Conservation (phyloP, 495 filamentous ascomycete genomes). For the Penicillium subrubescens region DNA sequence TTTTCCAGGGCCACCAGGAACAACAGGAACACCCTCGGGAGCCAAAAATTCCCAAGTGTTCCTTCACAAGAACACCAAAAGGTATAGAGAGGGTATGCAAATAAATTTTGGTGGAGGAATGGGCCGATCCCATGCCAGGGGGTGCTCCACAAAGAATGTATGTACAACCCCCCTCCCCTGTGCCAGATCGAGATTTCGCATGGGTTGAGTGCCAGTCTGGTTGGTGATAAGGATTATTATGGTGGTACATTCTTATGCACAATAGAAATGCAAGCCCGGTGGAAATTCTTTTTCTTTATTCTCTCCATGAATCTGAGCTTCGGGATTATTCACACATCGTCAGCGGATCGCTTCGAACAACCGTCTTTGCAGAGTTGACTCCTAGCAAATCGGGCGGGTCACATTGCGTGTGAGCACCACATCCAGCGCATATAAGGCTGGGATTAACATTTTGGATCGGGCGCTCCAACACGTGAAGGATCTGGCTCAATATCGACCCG, state of each 20-base stretch:
- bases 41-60: too few relatives aligned
- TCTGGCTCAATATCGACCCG: too few relatives aligned
- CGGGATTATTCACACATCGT: not conserved
- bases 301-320: not conserved
- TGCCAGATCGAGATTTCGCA: not conserved
- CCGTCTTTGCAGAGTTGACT: too few relatives aligned
- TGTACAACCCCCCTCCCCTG: not conserved
- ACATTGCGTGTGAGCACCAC: constrained; percentile 9
- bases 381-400: not conserved
- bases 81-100: too few relatives aligned
- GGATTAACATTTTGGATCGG: constrained; percentile 9
- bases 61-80: too few relatives aligned
- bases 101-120: constrained; percentile 5
- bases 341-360: not conserved
- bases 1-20: not conserved
- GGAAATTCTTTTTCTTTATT: too few relatives aligned
- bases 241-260: not conserved
- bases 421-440: too few relatives aligned
- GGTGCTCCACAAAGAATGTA: not conserved
- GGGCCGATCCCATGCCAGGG: constrained; percentile 3
- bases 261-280: not conserved
- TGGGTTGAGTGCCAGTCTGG: not conserved
- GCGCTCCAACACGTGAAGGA: constrained; percentile 3
- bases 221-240: too few relatives aligned
- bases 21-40: not conserved